Base-by-base conservation (phyloP, 2,329 filamentous ascomycete genomes). In the Neonectria hederae region DNA sequence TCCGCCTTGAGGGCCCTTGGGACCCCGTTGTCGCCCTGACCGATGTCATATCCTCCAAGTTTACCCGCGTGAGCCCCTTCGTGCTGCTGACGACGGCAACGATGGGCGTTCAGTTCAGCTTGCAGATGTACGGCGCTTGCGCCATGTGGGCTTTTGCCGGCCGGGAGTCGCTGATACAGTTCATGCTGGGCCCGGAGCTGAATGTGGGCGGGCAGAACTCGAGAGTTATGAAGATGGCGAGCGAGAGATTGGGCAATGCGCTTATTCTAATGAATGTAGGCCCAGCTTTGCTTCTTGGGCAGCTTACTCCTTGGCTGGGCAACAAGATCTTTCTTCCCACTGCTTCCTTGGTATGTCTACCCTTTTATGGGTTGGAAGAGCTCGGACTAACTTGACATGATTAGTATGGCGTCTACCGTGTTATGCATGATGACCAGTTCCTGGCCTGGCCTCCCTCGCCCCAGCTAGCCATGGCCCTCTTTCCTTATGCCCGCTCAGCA, bases 1-100 rank as follows among this genome's bases (percentile, higher is more conserved):
- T 98, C 72, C 82, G 87, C 56, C 83, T 98, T 28, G 87, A 90
- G 54, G 89, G 94, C 53, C 92, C 92, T 14, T 87, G 86, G 73
- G 94, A 94, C 74, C 82, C 87, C 22, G 79, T 96, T 22, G 88
- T 98, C 28, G 87, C 90, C 57, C 73, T 90, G 0, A 86, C 90
- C 65, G 87, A 91, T 54, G 77, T 81, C 17, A 67, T 92, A 10
- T 85, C 90, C 71, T 80, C 82, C 40, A 75, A 76, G 80, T 77
- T 89, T 83, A 75, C 87, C 80, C 67, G 84, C 77, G 76, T 81
- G 51, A 84, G 86, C 35, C 82, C 93, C 11, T 83, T 91, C 22
- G 77, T 94, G 5, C 87, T 96, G 5, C 83, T 90, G 3, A 85
- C 89, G 48, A 84, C 91, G 17, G 75, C 87, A 7, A 77, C 76